phyloP scores from a whole-genome alignment of 2,329 filamentous ascomycete genomes.

The Arthrobotrys megalospora region DNA sequence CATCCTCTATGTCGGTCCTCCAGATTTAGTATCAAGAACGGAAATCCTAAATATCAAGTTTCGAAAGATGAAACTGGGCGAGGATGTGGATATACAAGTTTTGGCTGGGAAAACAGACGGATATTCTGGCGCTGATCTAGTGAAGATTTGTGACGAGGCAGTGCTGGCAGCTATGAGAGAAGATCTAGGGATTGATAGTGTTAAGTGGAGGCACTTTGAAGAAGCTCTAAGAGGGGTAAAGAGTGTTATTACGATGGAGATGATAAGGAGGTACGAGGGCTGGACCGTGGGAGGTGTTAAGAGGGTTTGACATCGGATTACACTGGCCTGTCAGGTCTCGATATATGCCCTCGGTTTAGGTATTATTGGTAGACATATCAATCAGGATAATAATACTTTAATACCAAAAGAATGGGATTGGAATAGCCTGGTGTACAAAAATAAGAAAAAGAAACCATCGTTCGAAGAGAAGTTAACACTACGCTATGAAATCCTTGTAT shows the following conservation, averaged over 20 bases:
- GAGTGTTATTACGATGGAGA: constrained; percentile 70
- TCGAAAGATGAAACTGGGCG: constrained; percentile 70
- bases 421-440: too few relatives aligned
- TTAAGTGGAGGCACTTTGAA: constrained; percentile 63
- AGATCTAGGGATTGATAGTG: constrained; percentile 55
- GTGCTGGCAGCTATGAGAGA: constrained; percentile 70
- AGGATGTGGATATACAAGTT: constrained; percentile 71
- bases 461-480: too few relatives aligned
- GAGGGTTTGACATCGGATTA: constrained; percentile 55
- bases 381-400: too few relatives aligned
- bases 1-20: constrained; percentile 77
- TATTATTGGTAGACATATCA: too few relatives aligned
- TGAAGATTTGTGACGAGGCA: constrained; percentile 73
- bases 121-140: constrained; percentile 78
- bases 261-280: constrained; percentile 70
- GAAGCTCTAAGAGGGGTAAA: constrained; percentile 65
- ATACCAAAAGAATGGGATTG: too few relatives aligned
- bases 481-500: too few relatives aligned
- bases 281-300: constrained; percentile 67
- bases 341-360: too few relatives aligned
- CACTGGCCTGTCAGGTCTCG: neutral
- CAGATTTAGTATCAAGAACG: constrained; percentile 73
- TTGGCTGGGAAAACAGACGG: constrained; percentile 73
- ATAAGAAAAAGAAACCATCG: too few relatives aligned
- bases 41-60: constrained; percentile 76